A percentile compares a stretch with the other conserved stretches of the same genome.
phyloP scores from a whole-genome alignment of 2,329 filamentous ascomycete species.

The Xylariaceae sp. region DNA sequence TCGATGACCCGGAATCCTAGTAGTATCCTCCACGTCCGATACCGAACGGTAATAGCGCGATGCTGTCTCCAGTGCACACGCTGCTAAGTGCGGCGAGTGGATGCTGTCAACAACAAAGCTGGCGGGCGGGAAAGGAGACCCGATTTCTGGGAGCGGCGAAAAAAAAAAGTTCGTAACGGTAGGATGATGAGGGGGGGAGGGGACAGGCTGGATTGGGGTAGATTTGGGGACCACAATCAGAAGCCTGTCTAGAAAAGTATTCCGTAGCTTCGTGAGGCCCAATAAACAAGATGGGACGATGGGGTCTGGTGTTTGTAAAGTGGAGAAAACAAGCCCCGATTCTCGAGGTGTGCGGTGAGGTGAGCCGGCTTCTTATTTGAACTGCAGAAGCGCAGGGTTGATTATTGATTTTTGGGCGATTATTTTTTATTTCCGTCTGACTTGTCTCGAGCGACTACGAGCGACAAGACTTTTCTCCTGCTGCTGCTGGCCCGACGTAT shows the following conservation, averaged over 20 bases:
- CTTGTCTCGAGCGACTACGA: constrained; percentile 5
- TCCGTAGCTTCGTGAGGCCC: constrained; percentile 34
- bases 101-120: constrained; percentile 23
- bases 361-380: constrained; percentile 33
- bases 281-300: constrained; percentile 32
- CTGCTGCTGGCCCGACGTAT: constrained; percentile 22
- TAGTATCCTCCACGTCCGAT: constrained; percentile 31
- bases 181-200: constrained; percentile 28
- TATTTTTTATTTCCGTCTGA: constrained; percentile 12
- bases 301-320: constrained; percentile 34
- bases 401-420: not conserved
- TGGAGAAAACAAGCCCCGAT: constrained; percentile 33
- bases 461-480: constrained; percentile 15
- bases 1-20: constrained; percentile 21
- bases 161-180: constrained; percentile 20
- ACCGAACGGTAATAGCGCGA: constrained; percentile 27
- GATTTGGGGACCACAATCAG: constrained; percentile 33
- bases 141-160: constrained; percentile 14
- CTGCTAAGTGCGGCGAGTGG: constrained; percentile 19
- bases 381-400: constrained; percentile 18
- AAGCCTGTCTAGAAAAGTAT: constrained; percentile 28
- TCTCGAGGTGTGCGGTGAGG: constrained; percentile 32
- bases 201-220: constrained; percentile 32
- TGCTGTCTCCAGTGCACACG: constrained; percentile 26
- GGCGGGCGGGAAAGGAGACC: constrained; percentile 22